phyloP scores from a whole-genome alignment of 169 alveolate species.

The Theileria orientalis region DNA sequence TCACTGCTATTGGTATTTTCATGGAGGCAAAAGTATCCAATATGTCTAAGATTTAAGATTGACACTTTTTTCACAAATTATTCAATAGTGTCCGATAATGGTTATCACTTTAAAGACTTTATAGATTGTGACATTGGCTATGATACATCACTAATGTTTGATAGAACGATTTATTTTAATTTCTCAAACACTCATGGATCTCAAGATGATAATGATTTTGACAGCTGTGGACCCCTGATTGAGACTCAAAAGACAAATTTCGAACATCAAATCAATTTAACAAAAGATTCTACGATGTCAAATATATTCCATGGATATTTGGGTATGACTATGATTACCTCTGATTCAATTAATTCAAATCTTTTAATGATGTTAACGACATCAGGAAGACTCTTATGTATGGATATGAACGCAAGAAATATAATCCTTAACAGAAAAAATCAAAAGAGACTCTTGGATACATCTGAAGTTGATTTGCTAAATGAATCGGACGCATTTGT shows the following conservation, averaged over 20 bases:
- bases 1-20: slow-evolving; percentile 33
- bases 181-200: slow-evolving; percentile 1
- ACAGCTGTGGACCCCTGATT: slow-evolving; percentile 49
- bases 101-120: slow-evolving; percentile 24
- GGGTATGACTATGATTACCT: slow-evolving; percentile 27
- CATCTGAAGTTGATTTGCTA: neutral
- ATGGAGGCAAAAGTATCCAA: slow-evolving; percentile 42
- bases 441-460: neutral
- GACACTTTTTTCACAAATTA: slow-evolving; percentile 33
- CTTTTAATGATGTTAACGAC: slow-evolving; percentile 6
- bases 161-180: slow-evolving; percentile 1
- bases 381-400: slow-evolving; percentile 33
- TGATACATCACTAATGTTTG: neutral
- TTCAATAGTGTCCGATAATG: neutral
- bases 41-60: slow-evolving; percentile 16
- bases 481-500: neutral
- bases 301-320: slow-evolving; percentile 55
- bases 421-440: neutral
- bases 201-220: slow-evolving; percentile 8
- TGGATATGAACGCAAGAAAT: neutral
- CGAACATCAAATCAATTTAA: slow-evolving; percentile 14
- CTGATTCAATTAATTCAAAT: neutral
- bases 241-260: slow-evolving; percentile 31
- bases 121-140: slow-evolving; percentile 11
- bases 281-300: slow-evolving; percentile 17